Conservation (phyloP, 2,329 filamentous ascomycete genomes). For the Neofusicoccum cordaticola region DNA sequence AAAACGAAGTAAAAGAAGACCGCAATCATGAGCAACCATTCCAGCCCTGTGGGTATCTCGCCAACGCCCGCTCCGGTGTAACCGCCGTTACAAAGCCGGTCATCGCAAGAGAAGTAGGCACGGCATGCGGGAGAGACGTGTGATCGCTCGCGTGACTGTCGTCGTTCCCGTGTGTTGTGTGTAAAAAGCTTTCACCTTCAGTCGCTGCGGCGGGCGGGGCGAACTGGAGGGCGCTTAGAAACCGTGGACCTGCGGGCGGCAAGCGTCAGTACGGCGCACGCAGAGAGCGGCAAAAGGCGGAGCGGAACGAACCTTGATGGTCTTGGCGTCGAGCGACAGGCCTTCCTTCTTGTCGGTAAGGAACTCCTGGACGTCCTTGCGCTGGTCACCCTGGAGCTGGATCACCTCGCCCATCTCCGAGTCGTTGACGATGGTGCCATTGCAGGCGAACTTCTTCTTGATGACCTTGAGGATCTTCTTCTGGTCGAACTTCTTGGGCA, state of each 20-base stretch:
- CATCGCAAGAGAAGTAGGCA: constrained; percentile 3
- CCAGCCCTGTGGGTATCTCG: constrained; percentile 13
- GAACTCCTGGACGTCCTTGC: constrained; percentile 98
- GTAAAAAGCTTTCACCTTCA: constrained; percentile 1
- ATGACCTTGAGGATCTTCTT: constrained; percentile 99
- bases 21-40: not conserved
- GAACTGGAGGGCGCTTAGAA: constrained; percentile 29
- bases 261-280: not conserved
- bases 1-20: not conserved
- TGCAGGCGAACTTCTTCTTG: constrained; percentile 99
- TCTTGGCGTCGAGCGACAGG: constrained; percentile 90
- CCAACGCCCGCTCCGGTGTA: constrained; percentile 13
- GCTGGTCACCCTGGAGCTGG: constrained; percentile 98
- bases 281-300: not conserved
- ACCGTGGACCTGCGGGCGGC: constrained; percentile 31
- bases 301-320: constrained; percentile 70
- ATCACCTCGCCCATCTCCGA: constrained; percentile 98
- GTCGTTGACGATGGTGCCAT: constrained; percentile 98
- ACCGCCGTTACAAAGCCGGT: constrained; percentile 7
- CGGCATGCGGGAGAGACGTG: not conserved
- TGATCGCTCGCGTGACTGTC: not conserved
- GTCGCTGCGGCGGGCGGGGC: constrained; percentile 21
- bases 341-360: constrained; percentile 94
- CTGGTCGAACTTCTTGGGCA: constrained; percentile 98
- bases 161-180: not conserved